Conservation (phyloP, 768 basidiomycete genomes). For the Royoungia palumana region DNA sequence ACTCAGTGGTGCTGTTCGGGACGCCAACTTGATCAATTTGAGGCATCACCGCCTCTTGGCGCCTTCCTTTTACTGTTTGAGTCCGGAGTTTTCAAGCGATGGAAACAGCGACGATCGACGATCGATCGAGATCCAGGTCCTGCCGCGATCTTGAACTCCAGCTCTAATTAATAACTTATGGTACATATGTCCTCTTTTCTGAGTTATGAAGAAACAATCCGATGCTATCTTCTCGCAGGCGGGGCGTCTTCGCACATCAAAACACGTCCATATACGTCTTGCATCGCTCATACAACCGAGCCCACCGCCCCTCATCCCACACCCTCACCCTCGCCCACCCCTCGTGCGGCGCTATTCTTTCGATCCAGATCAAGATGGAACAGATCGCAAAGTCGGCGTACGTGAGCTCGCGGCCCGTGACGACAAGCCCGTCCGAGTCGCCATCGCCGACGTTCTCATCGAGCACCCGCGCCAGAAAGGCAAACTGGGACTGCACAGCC, state of each 20-base stretch:
- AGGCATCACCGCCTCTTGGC: no score
- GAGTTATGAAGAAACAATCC: no score
- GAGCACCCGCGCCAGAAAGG: slow-evolving; percentile 60
- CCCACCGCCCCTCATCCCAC: slow-evolving; percentile 72
- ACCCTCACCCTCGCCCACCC: slow-evolving; percentile 66
- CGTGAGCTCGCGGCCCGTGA: slow-evolving; percentile 60
- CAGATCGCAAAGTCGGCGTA: slow-evolving; percentile 76
- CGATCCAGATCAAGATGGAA: slow-evolving; percentile 70
- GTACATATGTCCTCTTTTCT: no score
- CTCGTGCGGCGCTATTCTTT: slow-evolving; percentile 68
- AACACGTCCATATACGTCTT: slow-evolving; percentile 65
- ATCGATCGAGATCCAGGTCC: no score
- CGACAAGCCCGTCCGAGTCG: slow-evolving; percentile 60
- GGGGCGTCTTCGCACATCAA: slow-evolving; percentile 25
- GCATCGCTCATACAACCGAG: slow-evolving; percentile 58
- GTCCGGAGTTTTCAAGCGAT: no score
- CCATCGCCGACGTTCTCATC: slow-evolving; percentile 65
- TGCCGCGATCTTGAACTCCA: no score
- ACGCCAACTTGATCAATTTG: no score
- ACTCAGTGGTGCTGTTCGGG: no score
- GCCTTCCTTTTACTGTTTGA: no score
- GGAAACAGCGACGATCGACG: no score
- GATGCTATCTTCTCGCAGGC: no score
- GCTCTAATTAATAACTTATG: no score
- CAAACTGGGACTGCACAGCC: slow-evolving; percentile 62